Conservation (phyloP, 2,329 filamentous ascomycete genomes). For the Cordyceps farinosa region DNA sequence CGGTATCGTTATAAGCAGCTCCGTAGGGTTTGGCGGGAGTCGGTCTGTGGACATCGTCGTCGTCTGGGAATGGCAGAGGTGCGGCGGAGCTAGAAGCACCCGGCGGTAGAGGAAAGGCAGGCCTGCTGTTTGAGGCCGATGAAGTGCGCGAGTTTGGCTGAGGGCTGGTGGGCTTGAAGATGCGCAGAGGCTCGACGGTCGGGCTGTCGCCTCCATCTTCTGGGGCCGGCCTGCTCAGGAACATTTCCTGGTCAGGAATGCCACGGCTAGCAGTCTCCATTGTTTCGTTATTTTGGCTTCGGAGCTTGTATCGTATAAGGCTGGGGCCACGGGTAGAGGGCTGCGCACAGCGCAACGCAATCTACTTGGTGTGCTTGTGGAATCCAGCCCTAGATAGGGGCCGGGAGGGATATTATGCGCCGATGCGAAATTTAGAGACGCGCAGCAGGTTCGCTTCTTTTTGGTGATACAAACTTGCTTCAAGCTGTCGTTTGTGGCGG, state of each 20-base stretch:
- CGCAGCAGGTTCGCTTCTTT: neutral
- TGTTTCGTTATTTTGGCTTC: neutral
- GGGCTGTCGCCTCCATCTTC: slow-evolving; percentile 63
- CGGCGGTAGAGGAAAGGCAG: slow-evolving; percentile 61
- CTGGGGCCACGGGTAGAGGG: neutral
- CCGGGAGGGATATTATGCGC: neutral
- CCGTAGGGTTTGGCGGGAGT: slow-evolving; percentile 44
- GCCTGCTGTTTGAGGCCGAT: slow-evolving; percentile 44
- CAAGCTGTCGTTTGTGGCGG: slow-evolving; percentile 12
- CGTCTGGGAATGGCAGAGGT: slow-evolving; percentile 69
- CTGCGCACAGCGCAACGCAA: slow-evolving; percentile 6
- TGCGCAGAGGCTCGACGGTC: slow-evolving; percentile 77
- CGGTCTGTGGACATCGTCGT: slow-evolving; percentile 53
- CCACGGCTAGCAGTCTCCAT: slow-evolving; percentile 50
- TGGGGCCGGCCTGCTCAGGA: slow-evolving; percentile 60
- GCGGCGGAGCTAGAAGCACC: slow-evolving; percentile 68
- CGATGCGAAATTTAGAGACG: neutral
- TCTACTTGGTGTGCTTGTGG: neutral
- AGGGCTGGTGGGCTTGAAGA: slow-evolving; percentile 73
- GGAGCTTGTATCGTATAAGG: neutral
- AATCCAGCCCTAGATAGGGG: neutral
- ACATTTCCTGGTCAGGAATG: slow-evolving; percentile 77
- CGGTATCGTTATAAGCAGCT: slow-evolving; percentile 46
- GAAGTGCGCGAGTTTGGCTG: slow-evolving; percentile 45
- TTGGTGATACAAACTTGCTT: slow-evolving; percentile 1